Evolutionary conservation across 2,329 filamentous ascomycete genomes (phyloP), one percentile per base, ranked within the genome.

Genomic region (Talaromyces sp.): DNA sequence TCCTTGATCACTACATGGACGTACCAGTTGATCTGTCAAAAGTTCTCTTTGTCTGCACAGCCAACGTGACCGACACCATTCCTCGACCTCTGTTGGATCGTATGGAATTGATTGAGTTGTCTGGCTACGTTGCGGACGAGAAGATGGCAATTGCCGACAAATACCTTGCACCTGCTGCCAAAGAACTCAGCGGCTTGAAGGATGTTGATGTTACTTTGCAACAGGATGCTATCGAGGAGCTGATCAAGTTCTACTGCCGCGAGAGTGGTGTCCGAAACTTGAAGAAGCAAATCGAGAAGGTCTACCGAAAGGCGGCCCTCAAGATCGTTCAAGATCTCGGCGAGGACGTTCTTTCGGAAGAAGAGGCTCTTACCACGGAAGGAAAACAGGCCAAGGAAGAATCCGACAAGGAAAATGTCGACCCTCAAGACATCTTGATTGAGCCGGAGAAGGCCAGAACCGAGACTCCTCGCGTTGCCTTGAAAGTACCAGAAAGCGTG

Each of bases 211-310:
- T 99, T n/a, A 83, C 83, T n/a, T 83, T 99, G 51, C 89, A 88
- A 68, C 89, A 93, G 70, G 90, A 91, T 65, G 96, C 94, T 13
- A 96, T 99, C 53, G 90, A 95, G 73, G 95, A 99, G 79, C 85
- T 99, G 53, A 99, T 99, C 82, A 98, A 98, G 81, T 96, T 92
- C 27, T 99, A 99, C 82, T 97, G 93, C 80, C 91, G 95, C 51
- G 95, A 99, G 80, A 97, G 93, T 51, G 95, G 95, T 72, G 96
- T 99, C 8, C 90, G 95, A 70, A 99, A 99, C 75, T 82, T 99
- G 67, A 99, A 99, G 86, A 98, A 99, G 83, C 94, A 98, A 78
- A 99, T 99, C 68, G 95, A 99, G 78, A 99, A 99, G 82, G 92
- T 99, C 2, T 99, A 97, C 80, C 89, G 95, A 66, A 99, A 99